Evolutionary conservation across 345 rosid species (phyloP).

Genomic region (Psidium friedrichsthalianum): DNA sequence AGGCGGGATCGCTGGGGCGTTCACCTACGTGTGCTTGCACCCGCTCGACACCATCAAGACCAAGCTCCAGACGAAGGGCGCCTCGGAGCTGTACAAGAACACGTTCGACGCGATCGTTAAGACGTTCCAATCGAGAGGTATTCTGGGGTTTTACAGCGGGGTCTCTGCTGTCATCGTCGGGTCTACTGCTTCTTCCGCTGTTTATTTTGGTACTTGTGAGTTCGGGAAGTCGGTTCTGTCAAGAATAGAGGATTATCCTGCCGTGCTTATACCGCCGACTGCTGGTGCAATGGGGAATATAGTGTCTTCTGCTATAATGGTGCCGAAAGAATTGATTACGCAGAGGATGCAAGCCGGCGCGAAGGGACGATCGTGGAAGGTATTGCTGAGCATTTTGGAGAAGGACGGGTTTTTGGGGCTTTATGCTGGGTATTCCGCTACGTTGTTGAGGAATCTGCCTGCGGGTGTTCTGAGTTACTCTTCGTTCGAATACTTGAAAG

Average conservation of each 20-base stretch:
- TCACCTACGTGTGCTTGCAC: constrained; percentile 74
- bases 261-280: constrained; percentile 78
- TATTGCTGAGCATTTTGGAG: constrained; percentile 56
- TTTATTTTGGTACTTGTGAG: constrained; percentile 92
- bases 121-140: constrained; percentile 67
- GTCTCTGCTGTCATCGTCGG: constrained; percentile 91
- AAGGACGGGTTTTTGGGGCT: constrained; percentile 84
- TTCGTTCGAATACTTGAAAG: constrained; percentile 80
- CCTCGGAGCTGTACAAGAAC: constrained; percentile 51
- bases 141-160: constrained; percentile 82
- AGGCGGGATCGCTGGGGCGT: constrained; percentile 89
- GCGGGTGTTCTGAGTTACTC: constrained; percentile 92
- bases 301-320: constrained; percentile 89
- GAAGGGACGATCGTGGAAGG: constrained; percentile 73
- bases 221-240: constrained; percentile 82
- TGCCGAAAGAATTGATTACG: constrained; percentile 82
- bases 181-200: constrained; percentile 77
- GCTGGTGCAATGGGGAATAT: constrained; percentile 97
- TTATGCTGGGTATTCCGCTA: constrained; percentile 86
- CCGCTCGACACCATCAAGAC: constrained; percentile 91
- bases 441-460: constrained; percentile 77
- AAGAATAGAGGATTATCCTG: constrained; percentile 44
- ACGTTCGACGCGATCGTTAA: constrained; percentile 62
- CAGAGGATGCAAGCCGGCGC: constrained; percentile 94
- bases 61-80: constrained; percentile 85